A percentile compares a stretch with the other conserved stretches of the same genome.
Conservation (phyloP, 2,329 filamentous ascomycete genomes). For the Lecanicillium sp. region DNA sequence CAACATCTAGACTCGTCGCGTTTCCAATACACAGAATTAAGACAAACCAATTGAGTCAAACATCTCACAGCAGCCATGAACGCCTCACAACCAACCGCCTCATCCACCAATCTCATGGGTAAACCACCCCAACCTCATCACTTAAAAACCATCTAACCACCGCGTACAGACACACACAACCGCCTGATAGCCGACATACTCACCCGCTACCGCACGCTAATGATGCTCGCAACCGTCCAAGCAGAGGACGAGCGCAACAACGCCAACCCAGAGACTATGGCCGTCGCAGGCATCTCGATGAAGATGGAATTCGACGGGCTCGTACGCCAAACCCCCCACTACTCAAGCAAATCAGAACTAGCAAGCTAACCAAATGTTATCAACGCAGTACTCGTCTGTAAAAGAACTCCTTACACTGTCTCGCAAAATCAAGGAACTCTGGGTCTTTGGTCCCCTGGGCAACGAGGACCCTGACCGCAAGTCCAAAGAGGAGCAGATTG, state of each 20-base stretch:
- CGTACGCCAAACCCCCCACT: constrained; percentile 16
- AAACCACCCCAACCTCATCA: constrained; percentile 6
- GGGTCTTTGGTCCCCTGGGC: constrained; percentile 35
- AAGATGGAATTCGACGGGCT: constrained; percentile 37
- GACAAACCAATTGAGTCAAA: no score
- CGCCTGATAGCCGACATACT: constrained; percentile 36
- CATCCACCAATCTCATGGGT: constrained; percentile 29
- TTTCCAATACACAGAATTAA: no score
- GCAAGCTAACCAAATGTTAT: not conserved
- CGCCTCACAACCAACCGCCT: constrained; percentile 16
- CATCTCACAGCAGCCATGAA: constrained; percentile 20
- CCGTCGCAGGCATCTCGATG: constrained; percentile 34
- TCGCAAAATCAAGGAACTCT: constrained; percentile 36
- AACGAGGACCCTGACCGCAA: constrained; percentile 25
- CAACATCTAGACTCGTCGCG: no score
- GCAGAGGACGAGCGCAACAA: constrained; percentile 29
- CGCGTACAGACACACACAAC: constrained; percentile 31
- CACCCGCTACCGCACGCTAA: constrained; percentile 33
- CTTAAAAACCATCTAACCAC: not conserved
- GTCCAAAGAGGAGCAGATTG: constrained; percentile 27
- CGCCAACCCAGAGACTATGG: constrained; percentile 31
- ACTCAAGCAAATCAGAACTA: no score
- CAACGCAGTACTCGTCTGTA: constrained; percentile 29
- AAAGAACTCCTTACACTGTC: constrained; percentile 36
- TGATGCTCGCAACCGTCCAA: constrained; percentile 34